Conservation (phyloP, 208 protist genomes). For the Tritrichomonas foetus region DNA sequence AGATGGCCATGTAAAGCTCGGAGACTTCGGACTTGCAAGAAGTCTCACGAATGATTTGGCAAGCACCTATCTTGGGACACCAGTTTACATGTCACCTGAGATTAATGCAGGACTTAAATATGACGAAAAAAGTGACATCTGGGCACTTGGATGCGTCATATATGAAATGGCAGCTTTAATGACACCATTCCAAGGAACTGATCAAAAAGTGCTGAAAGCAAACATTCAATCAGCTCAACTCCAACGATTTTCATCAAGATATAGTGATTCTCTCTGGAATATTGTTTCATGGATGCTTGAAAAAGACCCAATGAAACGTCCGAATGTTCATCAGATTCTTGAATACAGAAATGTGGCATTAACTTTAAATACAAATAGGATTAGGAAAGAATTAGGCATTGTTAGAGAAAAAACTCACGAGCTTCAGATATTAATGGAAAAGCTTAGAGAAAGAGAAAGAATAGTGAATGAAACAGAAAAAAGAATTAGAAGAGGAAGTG, state of each 20-base stretch:
- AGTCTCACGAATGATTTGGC: slow-evolving; percentile 47
- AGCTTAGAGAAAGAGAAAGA: too few species aligned
- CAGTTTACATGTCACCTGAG: slow-evolving; percentile 63
- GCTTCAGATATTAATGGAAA: too few species aligned
- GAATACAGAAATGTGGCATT: background rate
- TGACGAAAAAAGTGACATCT: slow-evolving; percentile 58
- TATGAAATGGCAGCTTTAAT: slow-evolving; percentile 56
- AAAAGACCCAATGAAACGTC: background rate
- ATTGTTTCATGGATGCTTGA: background rate
- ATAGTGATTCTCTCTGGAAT: background rate
- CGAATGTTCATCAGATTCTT: background rate
- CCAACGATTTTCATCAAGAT: background rate
- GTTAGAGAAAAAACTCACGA: background rate
- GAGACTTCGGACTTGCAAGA: slow-evolving; percentile 62
- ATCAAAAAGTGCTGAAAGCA: background rate
- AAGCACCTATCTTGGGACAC: slow-evolving; percentile 56
- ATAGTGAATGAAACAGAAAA: too few species aligned
- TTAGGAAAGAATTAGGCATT: background rate
- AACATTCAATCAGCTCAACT: background rate
- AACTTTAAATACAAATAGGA: background rate
- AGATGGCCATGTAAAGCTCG: slow-evolving; percentile 54
- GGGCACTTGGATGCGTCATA: slow-evolving; percentile 61
- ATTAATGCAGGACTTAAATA: slow-evolving; percentile 41
- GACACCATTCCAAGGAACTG: slow-evolving; percentile 51
- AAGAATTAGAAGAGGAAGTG: too few species aligned